Evolutionary conservation across 306 rosid genomes (phyloP).

Genomic region (Quercus bicolor): DNA sequence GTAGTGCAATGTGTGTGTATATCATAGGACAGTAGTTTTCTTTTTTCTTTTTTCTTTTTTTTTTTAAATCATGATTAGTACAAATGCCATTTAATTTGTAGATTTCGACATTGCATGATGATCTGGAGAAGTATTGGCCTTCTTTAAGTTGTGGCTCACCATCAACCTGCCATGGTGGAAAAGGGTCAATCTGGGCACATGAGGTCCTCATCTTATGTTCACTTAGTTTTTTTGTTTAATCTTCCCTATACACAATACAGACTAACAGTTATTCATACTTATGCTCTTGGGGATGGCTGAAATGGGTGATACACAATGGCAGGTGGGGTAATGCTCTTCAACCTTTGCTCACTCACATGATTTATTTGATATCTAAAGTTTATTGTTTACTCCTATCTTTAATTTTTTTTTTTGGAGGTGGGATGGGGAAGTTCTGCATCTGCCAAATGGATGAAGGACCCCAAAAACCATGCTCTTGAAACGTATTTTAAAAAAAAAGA

Average conservation of each 20-base stretch:
- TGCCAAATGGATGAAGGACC: neutral
- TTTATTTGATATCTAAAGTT: conserved; percentile 8
- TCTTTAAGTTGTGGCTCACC: conserved; percentile 70
- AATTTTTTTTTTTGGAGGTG: too few relatives aligned
- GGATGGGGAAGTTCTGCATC: neutral
- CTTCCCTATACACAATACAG: conserved; percentile 6
- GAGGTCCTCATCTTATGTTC: conserved; percentile 61
- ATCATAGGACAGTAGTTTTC: too few relatives aligned
- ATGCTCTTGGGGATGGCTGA: conserved; percentile 34
- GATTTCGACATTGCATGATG: conserved; percentile 7
- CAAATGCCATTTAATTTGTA: too few relatives aligned
- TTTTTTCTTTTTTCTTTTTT: too few relatives aligned
- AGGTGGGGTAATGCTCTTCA: conserved; percentile 86
- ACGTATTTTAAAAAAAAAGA: too few relatives aligned
- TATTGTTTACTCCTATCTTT: neutral
- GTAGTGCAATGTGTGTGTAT: too few relatives aligned
- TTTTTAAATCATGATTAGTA: too few relatives aligned
- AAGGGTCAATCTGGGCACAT: conserved; percentile 93
- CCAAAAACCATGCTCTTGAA: too few relatives aligned
- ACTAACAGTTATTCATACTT: conserved; percentile 40
- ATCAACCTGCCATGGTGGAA: conserved; percentile 58
- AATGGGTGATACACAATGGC: conserved; percentile 31
- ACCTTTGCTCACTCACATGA: conserved; percentile 28
- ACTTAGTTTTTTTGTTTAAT: conserved; percentile 15
- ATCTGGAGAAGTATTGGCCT: conserved; percentile 77